phyloP scores from a whole-genome alignment of 225 moss, liverwort and hornwort genomes.

The Antitrichia curtipendula region DNA sequence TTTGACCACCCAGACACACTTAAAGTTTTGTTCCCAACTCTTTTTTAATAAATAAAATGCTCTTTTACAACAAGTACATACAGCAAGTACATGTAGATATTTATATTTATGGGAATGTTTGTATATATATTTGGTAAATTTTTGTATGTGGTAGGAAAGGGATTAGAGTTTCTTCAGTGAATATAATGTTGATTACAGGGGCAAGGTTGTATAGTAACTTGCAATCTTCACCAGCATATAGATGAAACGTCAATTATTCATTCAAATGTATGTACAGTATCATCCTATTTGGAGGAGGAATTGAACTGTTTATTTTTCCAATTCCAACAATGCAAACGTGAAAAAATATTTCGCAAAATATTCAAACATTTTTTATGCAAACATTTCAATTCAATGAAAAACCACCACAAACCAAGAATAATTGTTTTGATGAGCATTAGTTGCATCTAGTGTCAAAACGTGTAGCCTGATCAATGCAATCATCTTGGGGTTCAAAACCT shows the following conservation, averaged over 20 bases:
- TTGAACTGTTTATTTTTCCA: fast-evolving
- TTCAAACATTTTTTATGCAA: background rate
- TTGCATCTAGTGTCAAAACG: background rate
- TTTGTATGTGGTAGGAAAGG: background rate
- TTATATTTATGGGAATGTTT: background rate
- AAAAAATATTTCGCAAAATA: too few relatives aligned
- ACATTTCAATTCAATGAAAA: background rate
- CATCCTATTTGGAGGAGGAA: background rate
- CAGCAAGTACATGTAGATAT: too few relatives aligned
- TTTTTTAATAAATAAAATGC: background rate
- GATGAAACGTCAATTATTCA: background rate
- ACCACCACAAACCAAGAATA: too few relatives aligned
- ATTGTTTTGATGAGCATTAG: background rate
- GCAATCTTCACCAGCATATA: background rate
- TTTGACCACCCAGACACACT: background rate
- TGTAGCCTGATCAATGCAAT: background rate
- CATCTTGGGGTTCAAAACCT: fast-evolving
- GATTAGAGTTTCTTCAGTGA: background rate
- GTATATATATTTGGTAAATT: too few relatives aligned
- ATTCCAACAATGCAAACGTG: background rate
- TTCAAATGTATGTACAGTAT: background rate
- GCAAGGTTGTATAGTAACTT: too few relatives aligned
- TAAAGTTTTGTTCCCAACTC: too few relatives aligned
- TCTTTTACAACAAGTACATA: fast-evolving
- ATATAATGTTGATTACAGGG: background rate